Base-by-base conservation (phyloP, 1,139 yeast species). In the Pichia norvegensis region DNA sequence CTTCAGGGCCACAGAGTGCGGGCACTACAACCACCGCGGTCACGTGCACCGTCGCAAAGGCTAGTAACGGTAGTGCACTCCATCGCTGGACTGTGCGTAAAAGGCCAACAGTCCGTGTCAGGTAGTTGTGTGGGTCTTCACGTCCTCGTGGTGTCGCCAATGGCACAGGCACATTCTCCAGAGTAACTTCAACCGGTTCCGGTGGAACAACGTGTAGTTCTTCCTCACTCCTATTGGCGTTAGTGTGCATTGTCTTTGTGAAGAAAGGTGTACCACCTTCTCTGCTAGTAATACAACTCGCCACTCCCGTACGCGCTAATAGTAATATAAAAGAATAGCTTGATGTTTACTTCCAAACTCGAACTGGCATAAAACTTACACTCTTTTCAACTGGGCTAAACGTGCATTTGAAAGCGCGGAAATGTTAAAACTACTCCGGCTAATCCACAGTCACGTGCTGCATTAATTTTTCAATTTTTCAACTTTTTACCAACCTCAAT, bases 41-140 rank as follows among this genome's bases (percentile, higher is more conserved):
- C 0, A 76, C 62, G 58, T 85, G 95, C 21, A 84, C 62, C 0
- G 78, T 72, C 6, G 79, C 61, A 56, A 85, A 85, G 2, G 73
- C 66, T 0, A 75, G 57, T 57, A 85, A 79, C 11, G 79, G 67
- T 46, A 77, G 73, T 0, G 86, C 79, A 22, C 85, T 76, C 61
- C 78, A 81, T 56, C 78, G 76, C 61, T 85, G 95, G 2, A 58
- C 31, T n/a, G 20, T 40, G 2, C 43, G 39, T 11, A 35, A 53
- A 23, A 42, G 23, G 2, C 56, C 51, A 8, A 60, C 50, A 13
- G 43, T 41, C 13, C 27, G 35, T 10, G 41, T 44, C 22, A 46
- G 52, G 36, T 40, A 44, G 33, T 44, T 53, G 33, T 37, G 50
- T 41, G 42, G 43, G 19, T 36, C 47, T 13, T 27, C 31, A 4